Evolutionary conservation across 352 stramenopile genomes (phyloP).

Genomic region (Phytopythium boreale): DNA sequence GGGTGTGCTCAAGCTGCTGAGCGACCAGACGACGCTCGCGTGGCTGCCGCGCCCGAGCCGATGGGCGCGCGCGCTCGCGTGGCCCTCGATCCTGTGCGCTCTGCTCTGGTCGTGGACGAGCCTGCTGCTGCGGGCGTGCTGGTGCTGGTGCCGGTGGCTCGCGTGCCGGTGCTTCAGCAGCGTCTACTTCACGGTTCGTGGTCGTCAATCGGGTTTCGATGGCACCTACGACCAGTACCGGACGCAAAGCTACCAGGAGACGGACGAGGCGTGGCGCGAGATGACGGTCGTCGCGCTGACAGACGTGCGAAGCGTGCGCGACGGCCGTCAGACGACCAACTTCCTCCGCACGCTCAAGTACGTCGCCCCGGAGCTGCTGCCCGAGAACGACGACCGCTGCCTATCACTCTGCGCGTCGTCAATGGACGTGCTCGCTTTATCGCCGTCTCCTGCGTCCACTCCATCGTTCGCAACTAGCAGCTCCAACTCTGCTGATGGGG

Average conservation of each 20-base stretch:
- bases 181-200: background rate
- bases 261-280: background rate
- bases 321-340: conserved; percentile 72
- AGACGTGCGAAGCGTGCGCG: conserved; percentile 57
- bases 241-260: background rate
- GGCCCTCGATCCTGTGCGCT: background rate
- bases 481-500: too few relatives aligned
- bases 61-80: background rate
- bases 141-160: background rate
- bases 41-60: conserved; percentile 43
- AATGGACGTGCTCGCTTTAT: background rate
- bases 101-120: background rate
- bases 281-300: conserved; percentile 28
- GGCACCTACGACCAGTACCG: background rate
- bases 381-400: conserved; percentile 61
- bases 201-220: background rate
- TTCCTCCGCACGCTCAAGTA: conserved; percentile 86
- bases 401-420: conserved; percentile 49
- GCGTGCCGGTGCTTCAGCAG: background rate
- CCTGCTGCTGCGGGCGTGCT: background rate
- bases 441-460: background rate
- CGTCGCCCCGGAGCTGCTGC: conserved; percentile 36
- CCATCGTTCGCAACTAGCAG: background rate
- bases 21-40: conserved; percentile 60
- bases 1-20: conserved; percentile 54